Evolutionary conservation across 129 eudicot genomes (phyloP).

Genomic region (Flaveria bidentis): DNA sequence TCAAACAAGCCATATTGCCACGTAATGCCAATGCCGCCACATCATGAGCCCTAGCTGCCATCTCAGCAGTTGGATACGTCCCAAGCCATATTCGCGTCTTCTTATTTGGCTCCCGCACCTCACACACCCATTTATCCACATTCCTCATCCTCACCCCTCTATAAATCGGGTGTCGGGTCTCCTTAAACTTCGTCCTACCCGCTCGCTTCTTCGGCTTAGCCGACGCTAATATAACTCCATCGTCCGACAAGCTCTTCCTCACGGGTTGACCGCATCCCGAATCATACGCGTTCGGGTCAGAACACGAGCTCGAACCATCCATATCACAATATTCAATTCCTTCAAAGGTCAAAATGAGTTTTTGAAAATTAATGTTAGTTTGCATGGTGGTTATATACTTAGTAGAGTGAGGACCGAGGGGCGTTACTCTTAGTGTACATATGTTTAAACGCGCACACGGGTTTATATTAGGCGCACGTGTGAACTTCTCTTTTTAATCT

Average conservation of each 20-base stretch:
- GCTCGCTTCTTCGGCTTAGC: constrained; percentile 63
- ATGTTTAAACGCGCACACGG: constrained; percentile 37
- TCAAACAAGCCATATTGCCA: constrained; percentile 58
- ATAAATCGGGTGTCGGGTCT: constrained; percentile 79
- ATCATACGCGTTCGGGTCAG: constrained; percentile 33
- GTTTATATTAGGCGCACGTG: constrained; percentile 29
- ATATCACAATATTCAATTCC: constrained; percentile 20
- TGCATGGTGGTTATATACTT: constrained; percentile 14
- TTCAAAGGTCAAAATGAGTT: constrained; percentile 16
- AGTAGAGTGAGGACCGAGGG: not conserved
- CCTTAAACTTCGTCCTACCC: constrained; percentile 73
- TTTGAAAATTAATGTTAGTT: not conserved
- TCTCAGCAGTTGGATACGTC: constrained; percentile 74
- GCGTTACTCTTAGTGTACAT: constrained; percentile 6
- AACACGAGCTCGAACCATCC: constrained; percentile 33
- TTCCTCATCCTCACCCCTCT: constrained; percentile 64
- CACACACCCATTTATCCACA: constrained; percentile 69
- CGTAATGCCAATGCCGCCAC: constrained; percentile 80
- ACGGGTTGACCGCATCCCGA: not conserved
- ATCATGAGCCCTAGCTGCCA: constrained; percentile 88
- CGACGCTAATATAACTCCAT: constrained; percentile 52
- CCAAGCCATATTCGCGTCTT: constrained; percentile 75
- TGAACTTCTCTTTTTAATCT: constrained; percentile 10
- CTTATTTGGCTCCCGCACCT: constrained; percentile 59
- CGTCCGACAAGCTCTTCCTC: constrained; percentile 36